Conservation (phyloP, 257 asterid genomes). For the Ligustrum vulgare region DNA sequence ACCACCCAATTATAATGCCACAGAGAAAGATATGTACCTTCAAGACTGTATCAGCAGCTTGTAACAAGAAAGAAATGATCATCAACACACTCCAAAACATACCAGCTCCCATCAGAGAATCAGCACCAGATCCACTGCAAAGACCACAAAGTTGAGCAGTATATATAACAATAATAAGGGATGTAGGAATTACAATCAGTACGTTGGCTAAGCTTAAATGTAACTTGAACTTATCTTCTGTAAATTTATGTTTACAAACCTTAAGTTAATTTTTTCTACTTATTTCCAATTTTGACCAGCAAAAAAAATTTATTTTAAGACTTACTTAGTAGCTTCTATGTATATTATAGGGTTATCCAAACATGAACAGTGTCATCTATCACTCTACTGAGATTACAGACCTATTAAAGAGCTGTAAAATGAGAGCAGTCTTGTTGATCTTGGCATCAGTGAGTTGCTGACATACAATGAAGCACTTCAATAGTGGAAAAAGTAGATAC, state of each 20-base stretch:
- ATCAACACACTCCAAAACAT: constrained; percentile 90
- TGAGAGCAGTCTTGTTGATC: background rate
- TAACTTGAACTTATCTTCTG: background rate
- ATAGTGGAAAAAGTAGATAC: background rate
- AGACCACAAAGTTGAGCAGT: constrained; percentile 19
- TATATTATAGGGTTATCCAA: background rate
- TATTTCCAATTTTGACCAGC: background rate
- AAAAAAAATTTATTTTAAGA: background rate
- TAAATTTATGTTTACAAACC: background rate
- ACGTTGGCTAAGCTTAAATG: background rate
- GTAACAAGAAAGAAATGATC: constrained; percentile 87
- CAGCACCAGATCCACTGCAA: constrained; percentile 92
- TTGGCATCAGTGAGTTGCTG: constrained; percentile 6
- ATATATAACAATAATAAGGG: background rate
- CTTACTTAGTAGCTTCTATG: background rate
- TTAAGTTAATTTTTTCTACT: background rate
- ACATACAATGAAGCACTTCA: background rate
- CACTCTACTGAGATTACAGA: background rate
- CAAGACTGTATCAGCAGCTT: constrained; percentile 93
- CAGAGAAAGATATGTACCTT: constrained; percentile 57
- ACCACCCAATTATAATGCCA: constrained; percentile 16
- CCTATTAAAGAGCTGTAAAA: constrained; percentile 8
- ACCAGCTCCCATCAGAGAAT: constrained; percentile 85
- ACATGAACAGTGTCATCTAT: background rate
- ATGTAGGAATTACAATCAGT: background rate